These are phyloP conservation scores for Coemansia reversa DNA, from an alignment of 192 early-diverging fungal genomes.

Conservation along the genomic window DNA sequence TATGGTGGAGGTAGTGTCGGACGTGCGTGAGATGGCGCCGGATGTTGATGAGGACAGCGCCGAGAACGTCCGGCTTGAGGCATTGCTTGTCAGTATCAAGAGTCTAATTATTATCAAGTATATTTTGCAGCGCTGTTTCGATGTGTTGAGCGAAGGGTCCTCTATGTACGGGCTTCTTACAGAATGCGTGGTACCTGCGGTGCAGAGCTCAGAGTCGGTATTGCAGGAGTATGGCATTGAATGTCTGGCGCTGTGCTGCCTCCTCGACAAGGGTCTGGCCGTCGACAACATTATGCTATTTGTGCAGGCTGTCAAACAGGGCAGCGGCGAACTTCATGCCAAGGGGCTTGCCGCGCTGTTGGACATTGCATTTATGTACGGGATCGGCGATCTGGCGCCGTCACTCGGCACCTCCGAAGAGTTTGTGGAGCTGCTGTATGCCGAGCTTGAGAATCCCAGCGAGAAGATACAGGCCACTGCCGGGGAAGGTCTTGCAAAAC, in stretches of 20 bases:
- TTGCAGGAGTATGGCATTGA: constrained; percentile 78
- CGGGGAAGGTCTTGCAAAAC: constrained; percentile 74
- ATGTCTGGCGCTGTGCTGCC: constrained; percentile 78
- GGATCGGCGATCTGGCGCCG: constrained; percentile 44
- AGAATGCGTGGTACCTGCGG: constrained; percentile 69
- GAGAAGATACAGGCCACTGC: constrained; percentile 66
- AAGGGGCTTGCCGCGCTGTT: constrained; percentile 69
- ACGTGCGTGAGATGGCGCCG: constrained; percentile 62
- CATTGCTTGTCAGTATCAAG: constrained; percentile 59
- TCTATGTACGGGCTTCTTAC: constrained; percentile 73
- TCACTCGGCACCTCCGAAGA: constrained; percentile 45
- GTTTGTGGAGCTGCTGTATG: constrained; percentile 54
- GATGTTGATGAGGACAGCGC: constrained; percentile 30
- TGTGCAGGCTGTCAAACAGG: constrained; percentile 58
- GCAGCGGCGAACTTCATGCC: constrained; percentile 57
- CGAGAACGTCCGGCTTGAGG: constrained; percentile 46
- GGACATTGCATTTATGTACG: constrained; percentile 55
- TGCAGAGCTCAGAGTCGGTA: constrained; percentile 64
- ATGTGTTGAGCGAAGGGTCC: constrained; percentile 68
- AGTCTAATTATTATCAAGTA: constrained; percentile 69
- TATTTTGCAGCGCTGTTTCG: constrained; percentile 66
- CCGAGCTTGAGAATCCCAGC: constrained; percentile 59
- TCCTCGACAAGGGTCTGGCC: constrained; percentile 72
- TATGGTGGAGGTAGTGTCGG: constrained; percentile 80
- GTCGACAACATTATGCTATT: constrained; percentile 73